Percentiles rank a stretch among this genome's conserved stretches.
phyloP scores from a whole-genome alignment of 148 eudicot species.

The Simmondsia chinensis region DNA sequence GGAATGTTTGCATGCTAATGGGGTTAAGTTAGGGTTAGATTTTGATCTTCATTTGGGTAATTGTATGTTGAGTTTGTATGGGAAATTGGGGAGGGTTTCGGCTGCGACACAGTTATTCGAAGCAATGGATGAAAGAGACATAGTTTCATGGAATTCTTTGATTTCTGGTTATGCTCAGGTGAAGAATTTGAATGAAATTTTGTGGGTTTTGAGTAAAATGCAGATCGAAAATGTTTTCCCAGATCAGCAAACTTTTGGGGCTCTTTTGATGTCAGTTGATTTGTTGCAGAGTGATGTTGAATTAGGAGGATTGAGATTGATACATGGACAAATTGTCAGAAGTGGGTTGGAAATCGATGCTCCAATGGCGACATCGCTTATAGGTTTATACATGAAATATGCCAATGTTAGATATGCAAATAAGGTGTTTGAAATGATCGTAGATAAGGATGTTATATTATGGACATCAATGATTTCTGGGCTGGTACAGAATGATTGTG shows the following conservation, averaged over 20 bases:
- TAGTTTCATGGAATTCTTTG: slow-evolving; percentile 87
- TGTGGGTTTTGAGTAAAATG: slow-evolving; percentile 40
- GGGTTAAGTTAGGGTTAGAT: slow-evolving; percentile 34
- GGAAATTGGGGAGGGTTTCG: slow-evolving; percentile 48
- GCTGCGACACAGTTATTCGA: slow-evolving; percentile 58
- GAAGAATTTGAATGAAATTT: slow-evolving; percentile 31
- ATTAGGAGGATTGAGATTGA: slow-evolving; percentile 37
- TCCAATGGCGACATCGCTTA: slow-evolving; percentile 54
- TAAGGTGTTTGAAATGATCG: slow-evolving; percentile 35
- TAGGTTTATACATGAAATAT: slow-evolving; percentile 43
- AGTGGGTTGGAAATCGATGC: slow-evolving; percentile 41
- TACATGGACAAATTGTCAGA: slow-evolving; percentile 51
- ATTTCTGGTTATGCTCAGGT: slow-evolving; percentile 39
- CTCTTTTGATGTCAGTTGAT: slow-evolving; percentile 32
- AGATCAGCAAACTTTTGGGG: slow-evolving; percentile 57
- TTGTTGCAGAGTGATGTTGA: slow-evolving; percentile 25
- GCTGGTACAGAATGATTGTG: slow-evolving; percentile 63
- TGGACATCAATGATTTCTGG: slow-evolving; percentile 92
- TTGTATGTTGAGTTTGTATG: slow-evolving; percentile 54
- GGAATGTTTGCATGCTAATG: slow-evolving; percentile 44
- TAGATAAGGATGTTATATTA: slow-evolving; percentile 51
- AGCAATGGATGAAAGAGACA: slow-evolving; percentile 44
- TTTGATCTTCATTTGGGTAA: slow-evolving; percentile 39
- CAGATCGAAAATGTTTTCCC: slow-evolving; percentile 45
- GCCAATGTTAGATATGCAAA: slow-evolving; percentile 38